phyloP scores from a whole-genome alignment of 2,329 filamentous ascomycete genomes.

The Fusarium kyushuense region DNA sequence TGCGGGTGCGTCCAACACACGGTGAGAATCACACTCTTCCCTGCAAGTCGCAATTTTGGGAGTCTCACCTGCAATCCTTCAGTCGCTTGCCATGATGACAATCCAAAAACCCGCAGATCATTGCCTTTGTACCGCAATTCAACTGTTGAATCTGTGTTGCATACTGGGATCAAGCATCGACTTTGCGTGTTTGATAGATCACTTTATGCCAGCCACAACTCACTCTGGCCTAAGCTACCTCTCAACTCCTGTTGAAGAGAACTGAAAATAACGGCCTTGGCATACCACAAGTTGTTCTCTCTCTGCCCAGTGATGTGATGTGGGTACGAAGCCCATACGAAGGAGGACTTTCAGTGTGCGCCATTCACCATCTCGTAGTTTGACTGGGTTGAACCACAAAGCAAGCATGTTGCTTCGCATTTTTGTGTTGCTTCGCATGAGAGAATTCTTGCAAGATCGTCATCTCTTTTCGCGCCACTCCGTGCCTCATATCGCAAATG shows the following conservation, averaged over 20 bases:
- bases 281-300: constrained; percentile 10
- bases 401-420: neutral
- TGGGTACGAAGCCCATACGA: neutral
- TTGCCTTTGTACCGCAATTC: constrained; percentile 13
- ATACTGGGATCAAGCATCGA: constrained; percentile 30
- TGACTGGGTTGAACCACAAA: neutral
- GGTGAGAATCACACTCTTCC: constrained; percentile 7
- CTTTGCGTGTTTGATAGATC: constrained; percentile 30
- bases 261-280: constrained; percentile 19
- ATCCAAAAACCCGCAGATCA: constrained; percentile 7
- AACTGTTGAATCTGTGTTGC: constrained; percentile 9
- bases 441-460: neutral
- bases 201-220: constrained; percentile 11
- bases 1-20: constrained; percentile 30
- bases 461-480: constrained; percentile 5
- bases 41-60: constrained; percentile 35
- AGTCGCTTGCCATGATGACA: constrained; percentile 19
- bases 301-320: neutral
- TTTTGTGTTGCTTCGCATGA: constrained; percentile 4
- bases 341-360: neutral
- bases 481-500: neutral
- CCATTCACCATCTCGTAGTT: neutral
- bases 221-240: constrained; percentile 6
- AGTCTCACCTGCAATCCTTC: constrained; percentile 10
- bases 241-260: constrained; percentile 1